phyloP scores from a whole-genome alignment of 1,284 basidiomycete genomes.

The Sanghuangporus baumii region DNA sequence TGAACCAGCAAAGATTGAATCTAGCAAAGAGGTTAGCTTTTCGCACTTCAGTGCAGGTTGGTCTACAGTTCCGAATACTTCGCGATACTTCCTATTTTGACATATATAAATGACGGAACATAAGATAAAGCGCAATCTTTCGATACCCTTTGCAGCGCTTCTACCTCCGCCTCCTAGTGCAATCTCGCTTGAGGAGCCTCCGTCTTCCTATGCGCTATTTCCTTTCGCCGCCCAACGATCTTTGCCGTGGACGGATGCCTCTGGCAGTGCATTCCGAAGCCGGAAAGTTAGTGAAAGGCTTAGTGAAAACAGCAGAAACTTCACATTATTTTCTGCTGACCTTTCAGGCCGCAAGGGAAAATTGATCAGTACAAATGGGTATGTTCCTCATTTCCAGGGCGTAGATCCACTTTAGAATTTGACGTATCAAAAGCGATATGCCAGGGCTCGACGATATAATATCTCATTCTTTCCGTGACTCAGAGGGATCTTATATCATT shows the following conservation, averaged over 20 bases:
- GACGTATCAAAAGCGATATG: not conserved
- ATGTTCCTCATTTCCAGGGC: conserved; percentile 12
- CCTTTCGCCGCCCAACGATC: conserved; percentile 51
- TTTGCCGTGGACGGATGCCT: conserved; percentile 41
- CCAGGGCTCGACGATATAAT: conserved; percentile 4
- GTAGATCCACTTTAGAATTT: not conserved
- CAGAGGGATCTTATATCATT: conserved; percentile 24
- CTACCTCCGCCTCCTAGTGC: conserved; percentile 29
- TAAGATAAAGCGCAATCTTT: conserved; percentile 24
- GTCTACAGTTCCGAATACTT: conserved; percentile 17
- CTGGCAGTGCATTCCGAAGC: conserved; percentile 47
- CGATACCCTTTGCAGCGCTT: conserved; percentile 31
- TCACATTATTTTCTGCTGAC: conserved; percentile 33
- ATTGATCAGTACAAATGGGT: conserved; percentile 32
- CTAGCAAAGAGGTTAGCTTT: conserved; percentile 48
- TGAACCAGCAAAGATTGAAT: conserved; percentile 33
- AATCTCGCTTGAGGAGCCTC: conserved; percentile 26
- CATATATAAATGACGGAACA: not conserved
- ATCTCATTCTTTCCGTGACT: not conserved
- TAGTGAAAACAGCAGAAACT: conserved; percentile 29
- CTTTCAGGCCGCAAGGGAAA: conserved; percentile 30
- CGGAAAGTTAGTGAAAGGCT: conserved; percentile 59
- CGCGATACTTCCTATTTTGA: not conserved
- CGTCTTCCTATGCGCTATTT: conserved; percentile 49
- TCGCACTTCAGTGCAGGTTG: conserved; percentile 48